These are phyloP conservation scores for Solanum medicagineum DNA, from an alignment of 257 asterid genomes.

Conservation along the genomic window DNA sequence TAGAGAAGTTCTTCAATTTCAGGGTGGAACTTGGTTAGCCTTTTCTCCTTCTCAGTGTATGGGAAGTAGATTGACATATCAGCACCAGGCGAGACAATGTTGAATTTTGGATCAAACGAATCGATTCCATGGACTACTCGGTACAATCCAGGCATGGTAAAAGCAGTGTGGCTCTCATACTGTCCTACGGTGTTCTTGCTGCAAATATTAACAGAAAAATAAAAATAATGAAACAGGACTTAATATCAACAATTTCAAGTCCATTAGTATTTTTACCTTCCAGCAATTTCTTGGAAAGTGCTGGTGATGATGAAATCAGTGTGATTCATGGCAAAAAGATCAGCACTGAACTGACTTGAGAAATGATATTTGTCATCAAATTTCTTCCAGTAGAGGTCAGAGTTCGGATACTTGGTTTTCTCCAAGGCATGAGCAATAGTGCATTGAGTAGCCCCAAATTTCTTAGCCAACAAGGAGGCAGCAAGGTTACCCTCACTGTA, in stretches of 20 bases:
- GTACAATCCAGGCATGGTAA: conserved; percentile 12
- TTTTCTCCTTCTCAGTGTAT: conserved; percentile 7
- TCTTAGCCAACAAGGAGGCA: conserved; percentile 19
- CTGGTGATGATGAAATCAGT: conserved; percentile 23
- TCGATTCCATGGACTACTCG: conserved; percentile 8
- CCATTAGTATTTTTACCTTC: conserved; percentile 1
- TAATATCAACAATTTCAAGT: not conserved
- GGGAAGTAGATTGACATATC: conserved; percentile 11
- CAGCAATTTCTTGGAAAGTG: conserved; percentile 14
- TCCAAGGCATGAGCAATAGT: conserved; percentile 28
- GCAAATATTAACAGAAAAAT: not conserved
- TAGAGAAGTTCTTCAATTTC: conserved; percentile 9
- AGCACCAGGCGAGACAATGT: conserved; percentile 11
- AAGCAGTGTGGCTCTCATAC: conserved; percentile 9
- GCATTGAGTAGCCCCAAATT: conserved; percentile 24
- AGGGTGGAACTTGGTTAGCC: conserved; percentile 5
- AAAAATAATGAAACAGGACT: not conserved
- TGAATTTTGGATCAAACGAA: conserved; percentile 6
- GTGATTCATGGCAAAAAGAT: conserved; percentile 17
- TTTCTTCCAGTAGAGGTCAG: conserved; percentile 18
- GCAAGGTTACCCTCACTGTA: conserved; percentile 29
- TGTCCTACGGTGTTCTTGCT: conserved; percentile 9
- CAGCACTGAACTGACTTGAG: conserved; percentile 24
- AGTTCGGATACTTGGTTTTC: conserved; percentile 20
- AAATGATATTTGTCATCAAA: conserved; percentile 21